These are phyloP conservation scores for Boeremia exigua DNA, from an alignment of 2,329 filamentous ascomycete genomes.

Conservation along the genomic window DNA sequence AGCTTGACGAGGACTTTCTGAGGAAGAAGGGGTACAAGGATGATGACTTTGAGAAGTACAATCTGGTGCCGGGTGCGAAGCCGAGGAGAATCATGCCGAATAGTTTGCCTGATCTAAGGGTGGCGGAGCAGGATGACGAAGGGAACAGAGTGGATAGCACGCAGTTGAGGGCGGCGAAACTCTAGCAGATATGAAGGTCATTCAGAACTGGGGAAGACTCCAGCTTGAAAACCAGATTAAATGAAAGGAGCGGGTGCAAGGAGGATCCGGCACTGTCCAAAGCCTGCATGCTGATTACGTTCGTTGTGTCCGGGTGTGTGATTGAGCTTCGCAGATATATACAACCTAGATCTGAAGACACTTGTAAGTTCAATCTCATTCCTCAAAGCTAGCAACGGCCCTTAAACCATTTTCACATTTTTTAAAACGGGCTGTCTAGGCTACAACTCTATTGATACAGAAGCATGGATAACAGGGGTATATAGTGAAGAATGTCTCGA, in stretches of 20 bases:
- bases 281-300: no score
- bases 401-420: background rate
- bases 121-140: conserved; percentile 81
- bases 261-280: no score
- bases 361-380: background rate
- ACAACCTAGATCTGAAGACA: background rate
- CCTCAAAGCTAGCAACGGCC: background rate
- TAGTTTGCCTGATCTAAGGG: conserved; percentile 70
- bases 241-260: no score
- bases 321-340: background rate
- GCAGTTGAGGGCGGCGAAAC: conserved; percentile 29
- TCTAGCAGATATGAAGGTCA: background rate
- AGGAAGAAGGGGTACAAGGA: conserved; percentile 60
- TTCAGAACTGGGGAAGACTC: no score
- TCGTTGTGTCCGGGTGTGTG: background rate
- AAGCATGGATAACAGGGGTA: no score
- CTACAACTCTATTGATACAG: background rate
- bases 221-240: no score
- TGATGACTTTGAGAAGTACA: conserved; percentile 78
- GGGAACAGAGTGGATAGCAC: conserved; percentile 73
- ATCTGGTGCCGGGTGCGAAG: conserved; percentile 65
- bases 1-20: conserved; percentile 83
- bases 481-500: no score
- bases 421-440: background rate
- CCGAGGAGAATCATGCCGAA: conserved; percentile 82